Base-by-base conservation (phyloP, 176 grass and related monocot genomes). In the Oryza nivara region DNA sequence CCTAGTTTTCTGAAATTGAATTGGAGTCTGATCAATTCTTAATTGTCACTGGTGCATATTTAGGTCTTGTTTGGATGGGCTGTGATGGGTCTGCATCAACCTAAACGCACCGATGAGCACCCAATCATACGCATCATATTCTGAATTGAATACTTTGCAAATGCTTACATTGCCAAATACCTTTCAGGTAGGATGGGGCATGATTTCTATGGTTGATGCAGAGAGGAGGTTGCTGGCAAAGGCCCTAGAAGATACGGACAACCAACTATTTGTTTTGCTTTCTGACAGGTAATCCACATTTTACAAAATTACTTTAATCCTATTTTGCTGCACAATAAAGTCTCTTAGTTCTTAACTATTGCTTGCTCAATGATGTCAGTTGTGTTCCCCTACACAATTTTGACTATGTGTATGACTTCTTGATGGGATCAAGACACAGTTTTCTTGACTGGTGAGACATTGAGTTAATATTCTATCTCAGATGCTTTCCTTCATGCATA, bases 331-430 rank as follows among this genome's bases (percentile, higher is more conserved):
- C 17, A 26, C 60, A 9, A 77, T 48, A 36, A 58, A 14, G 30
- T 84, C 28, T 54, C 66, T 73, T 11, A 15, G 46, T 52, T 1
- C 64, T 82, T 65, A 60, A 88, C 79, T 10, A 28, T 70, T 61
- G 30, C 17, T 30, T 74, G 49, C 38, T 58, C 78, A 63, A 51
- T 16, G 70, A 81, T 91, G 83, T 11, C 87, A 97, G 95, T 70
- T 97, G 95, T 52, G 91, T 97, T 75, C 95, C 95, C 45, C 85
- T 97, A 3, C 95, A 91, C 75, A 89, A 97, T 78, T 97, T 97
- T 84, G 91, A 97, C 68, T 94, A 92, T 86, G 87, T 97, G 14
- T 94, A 97, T 13, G 91, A 92, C 78, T 97, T 90, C 85, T 85
- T 97, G 60, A 88, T 97, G 87, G 91, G 89, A 70, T 85, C 94